phyloP scores from a whole-genome alignment of 2,329 filamentous ascomycete species.

The Aspergillus hiratsukae region DNA sequence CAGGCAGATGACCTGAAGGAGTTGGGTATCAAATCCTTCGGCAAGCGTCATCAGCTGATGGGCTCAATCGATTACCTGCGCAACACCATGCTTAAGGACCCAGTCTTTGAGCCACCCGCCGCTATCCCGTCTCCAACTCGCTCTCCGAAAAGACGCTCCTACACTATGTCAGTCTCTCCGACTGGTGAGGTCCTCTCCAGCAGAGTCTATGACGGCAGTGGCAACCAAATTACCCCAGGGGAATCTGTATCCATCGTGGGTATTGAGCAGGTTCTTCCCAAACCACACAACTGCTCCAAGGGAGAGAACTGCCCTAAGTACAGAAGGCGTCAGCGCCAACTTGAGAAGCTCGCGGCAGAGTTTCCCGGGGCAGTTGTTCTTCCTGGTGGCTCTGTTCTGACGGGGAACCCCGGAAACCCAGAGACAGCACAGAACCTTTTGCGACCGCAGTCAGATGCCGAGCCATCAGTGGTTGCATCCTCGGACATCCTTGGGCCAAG shows the following conservation, averaged over 20 bases:
- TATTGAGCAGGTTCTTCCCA: slow-evolving; percentile 87
- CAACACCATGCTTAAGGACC: neutral
- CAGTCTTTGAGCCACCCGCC: too few species aligned
- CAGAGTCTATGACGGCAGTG: slow-evolving; percentile 84
- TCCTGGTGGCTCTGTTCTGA: slow-evolving; percentile 51
- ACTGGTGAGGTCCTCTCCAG: slow-evolving; percentile 41
- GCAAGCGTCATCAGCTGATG: slow-evolving; percentile 59
- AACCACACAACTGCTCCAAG: slow-evolving; percentile 79
- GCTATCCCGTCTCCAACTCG: too few species aligned
- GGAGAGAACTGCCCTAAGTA: slow-evolving; percentile 82
- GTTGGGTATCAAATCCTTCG: slow-evolving; percentile 59
- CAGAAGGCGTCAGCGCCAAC: slow-evolving; percentile 70
- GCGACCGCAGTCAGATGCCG: slow-evolving; percentile 35
- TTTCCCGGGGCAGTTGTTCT: slow-evolving; percentile 63
- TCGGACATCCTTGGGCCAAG: neutral
- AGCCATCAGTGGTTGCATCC: neutral
- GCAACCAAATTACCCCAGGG: slow-evolving; percentile 79
- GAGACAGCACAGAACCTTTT: slow-evolving; percentile 54
- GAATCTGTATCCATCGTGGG: slow-evolving; percentile 88
- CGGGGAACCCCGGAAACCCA: slow-evolving; percentile 73
- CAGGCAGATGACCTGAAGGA: slow-evolving; percentile 77
- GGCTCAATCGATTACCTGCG: slow-evolving; percentile 20
- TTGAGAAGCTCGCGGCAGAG: slow-evolving; percentile 69
- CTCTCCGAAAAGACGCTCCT: too few species aligned
- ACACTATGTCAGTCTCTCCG: too few species aligned